These are phyloP conservation scores for Fusarium newnesense DNA, from an alignment of 2,329 filamentous ascomycete species.

Conservation along the genomic window DNA sequence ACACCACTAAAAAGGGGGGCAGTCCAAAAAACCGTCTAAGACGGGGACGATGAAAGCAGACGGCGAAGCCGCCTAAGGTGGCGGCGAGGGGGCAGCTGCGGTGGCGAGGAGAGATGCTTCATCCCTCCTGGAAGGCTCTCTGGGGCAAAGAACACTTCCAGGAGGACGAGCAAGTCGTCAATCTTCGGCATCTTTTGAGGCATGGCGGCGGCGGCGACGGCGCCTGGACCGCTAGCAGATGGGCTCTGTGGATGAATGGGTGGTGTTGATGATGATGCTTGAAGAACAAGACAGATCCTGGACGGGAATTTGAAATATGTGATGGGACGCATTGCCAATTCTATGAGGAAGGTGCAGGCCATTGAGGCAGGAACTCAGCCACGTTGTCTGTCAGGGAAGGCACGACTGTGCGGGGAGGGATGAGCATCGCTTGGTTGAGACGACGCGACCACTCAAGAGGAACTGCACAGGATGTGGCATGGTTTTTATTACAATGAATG, in stretches of 20 bases:
- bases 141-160: not conserved
- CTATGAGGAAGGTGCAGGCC: not conserved
- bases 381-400: not conserved
- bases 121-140: not conserved
- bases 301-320: not conserved
- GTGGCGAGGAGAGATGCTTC: too few species aligned
- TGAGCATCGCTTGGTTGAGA: not conserved
- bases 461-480: fast-evolving
- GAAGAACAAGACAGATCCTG: not conserved
- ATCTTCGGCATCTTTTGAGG: too few species aligned
- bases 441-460: not conserved
- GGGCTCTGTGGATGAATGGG: too few species aligned
- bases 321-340: too few species aligned
- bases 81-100: not conserved
- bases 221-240: too few species aligned
- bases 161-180: too few species aligned
- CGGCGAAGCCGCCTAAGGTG: not conserved
- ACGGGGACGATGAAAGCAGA: fast-evolving
- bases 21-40: not conserved
- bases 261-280: not conserved
- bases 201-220: too few species aligned
- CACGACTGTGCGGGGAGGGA: not conserved
- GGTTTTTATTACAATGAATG: too few species aligned
- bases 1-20: too few species aligned
- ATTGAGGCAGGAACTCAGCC: too few species aligned